These are phyloP conservation scores for Plantago ovata DNA, from an alignment of 257 asterid genomes.

Conservation along the genomic window DNA sequence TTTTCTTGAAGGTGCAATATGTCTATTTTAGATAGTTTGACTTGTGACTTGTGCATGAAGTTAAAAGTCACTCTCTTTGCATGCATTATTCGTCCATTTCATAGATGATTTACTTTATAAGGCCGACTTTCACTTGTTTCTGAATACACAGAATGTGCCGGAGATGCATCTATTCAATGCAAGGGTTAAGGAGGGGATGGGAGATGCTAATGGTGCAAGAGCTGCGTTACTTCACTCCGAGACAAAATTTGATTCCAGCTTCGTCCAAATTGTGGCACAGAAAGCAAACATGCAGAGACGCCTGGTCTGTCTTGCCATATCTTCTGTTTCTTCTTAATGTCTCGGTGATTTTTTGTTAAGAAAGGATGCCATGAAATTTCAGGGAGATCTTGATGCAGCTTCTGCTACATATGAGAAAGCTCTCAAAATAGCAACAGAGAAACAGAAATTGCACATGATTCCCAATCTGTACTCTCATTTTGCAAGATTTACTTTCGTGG, in stretches of 20 bases:
- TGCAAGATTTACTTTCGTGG: slow-evolving; percentile 63
- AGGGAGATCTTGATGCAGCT: slow-evolving; percentile 77
- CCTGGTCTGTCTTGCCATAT: slow-evolving; percentile 43
- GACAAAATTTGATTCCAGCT: slow-evolving; percentile 46
- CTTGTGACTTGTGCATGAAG: too few species aligned
- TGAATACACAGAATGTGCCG: slow-evolving; percentile 52
- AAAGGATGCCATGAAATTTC: slow-evolving; percentile 32
- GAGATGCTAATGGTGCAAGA: slow-evolving; percentile 64
- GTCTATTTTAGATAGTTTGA: too few species aligned
- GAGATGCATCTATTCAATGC: slow-evolving; percentile 78
- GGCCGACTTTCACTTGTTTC: slow-evolving; percentile 21
- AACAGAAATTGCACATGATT: slow-evolving; percentile 43
- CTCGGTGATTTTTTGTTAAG: slow-evolving; percentile 15
- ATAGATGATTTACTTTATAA: background rate
- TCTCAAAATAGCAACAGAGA: slow-evolving; percentile 51
- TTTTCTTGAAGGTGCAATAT: slow-evolving; percentile 58
- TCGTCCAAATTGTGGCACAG: slow-evolving; percentile 40
- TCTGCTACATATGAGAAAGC: slow-evolving; percentile 59
- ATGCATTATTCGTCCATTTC: background rate
- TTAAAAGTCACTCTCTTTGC: too few species aligned
- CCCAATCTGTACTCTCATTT: slow-evolving; percentile 57
- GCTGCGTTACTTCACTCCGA: slow-evolving; percentile 48
- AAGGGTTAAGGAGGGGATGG: slow-evolving; percentile 77
- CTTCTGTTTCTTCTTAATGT: slow-evolving; percentile 18
- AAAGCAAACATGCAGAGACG: slow-evolving; percentile 91